Evolutionary conservation across 805 yeast species (phyloP), one percentile per base, ranked within the genome.

Genomic region (Yarrowia hollandica): DNA sequence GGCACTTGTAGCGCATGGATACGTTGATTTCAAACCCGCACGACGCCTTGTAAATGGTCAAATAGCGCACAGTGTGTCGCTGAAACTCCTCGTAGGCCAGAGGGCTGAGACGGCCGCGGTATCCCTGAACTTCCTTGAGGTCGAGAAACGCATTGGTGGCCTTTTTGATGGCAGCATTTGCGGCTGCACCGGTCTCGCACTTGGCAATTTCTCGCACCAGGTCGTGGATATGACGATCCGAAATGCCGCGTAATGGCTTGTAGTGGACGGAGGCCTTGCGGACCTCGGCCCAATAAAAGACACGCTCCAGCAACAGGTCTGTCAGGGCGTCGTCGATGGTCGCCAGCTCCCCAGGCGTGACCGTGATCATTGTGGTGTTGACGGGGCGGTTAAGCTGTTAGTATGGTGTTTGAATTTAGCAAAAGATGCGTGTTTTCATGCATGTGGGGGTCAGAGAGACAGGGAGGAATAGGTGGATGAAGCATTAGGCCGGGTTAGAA

Each of bases 1-100:
- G 64, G 10, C 64, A 31, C 25, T 64, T 61, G 61, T 76, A 78
- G 6, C 81, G 66, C 50, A 75, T 78, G 6, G 80, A 77, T 2
- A 77, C 72, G 56, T 73, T 69, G 15, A 78, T 62, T 46, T 74
- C 78, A 64, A 76, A 78, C 8, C 75, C 75, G 55, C 77, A 74
- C 11, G 72, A 72, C 5, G 71, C 70, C 1, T 61, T 57, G 61
- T 69, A 78, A 18, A 76, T 62, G 28, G 66, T 65, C 19, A 77
- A 56, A 60, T 78, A 78, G 31, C 74, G 67, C 26, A 63, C 63
- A 1, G 72, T 65, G 52, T 78, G 79, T 28, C 62, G 62, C 25
- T 66, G 71, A 59, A 78, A 78, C 37, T 72, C 75, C 7, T 41
- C 59, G 11, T 63, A 62, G 8, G 65, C 63, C 7, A 59, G 33